Conservation (phyloP, 1,139 yeast species). For the Scheffersomyces cryptocercus region DNA sequence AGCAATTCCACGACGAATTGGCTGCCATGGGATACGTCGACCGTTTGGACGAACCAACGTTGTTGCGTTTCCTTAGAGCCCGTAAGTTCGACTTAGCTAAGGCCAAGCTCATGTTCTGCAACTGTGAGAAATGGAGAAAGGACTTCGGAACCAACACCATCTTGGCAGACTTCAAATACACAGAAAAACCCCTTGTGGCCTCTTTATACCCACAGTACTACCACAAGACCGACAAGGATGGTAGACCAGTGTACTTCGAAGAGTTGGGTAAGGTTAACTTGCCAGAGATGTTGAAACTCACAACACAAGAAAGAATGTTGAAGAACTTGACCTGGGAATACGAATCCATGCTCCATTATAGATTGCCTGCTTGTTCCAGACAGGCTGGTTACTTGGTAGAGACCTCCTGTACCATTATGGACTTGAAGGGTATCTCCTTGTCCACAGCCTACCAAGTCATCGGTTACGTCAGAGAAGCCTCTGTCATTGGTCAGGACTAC, state of each 20-base stretch:
- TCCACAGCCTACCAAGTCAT: slow-evolving; percentile 83
- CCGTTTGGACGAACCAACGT: slow-evolving; percentile 85
- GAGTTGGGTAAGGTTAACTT: slow-evolving; percentile 90
- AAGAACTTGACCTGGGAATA: slow-evolving; percentile 97
- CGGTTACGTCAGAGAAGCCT: slow-evolving; percentile 88
- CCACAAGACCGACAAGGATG: slow-evolving; percentile 95
- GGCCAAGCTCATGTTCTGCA: slow-evolving; percentile 79
- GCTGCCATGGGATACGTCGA: slow-evolving; percentile 64
- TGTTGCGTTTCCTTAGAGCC: slow-evolving; percentile 90
- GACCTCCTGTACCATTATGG: slow-evolving; percentile 95
- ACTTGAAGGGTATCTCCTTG: slow-evolving; percentile 89
- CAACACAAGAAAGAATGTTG: slow-evolving; percentile 95
- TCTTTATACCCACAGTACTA: slow-evolving; percentile 93
- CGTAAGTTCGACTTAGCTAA: slow-evolving; percentile 85
- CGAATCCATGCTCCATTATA: slow-evolving; percentile 78
- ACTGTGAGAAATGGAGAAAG: slow-evolving; percentile 90
- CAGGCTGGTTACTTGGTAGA: slow-evolving; percentile 75
- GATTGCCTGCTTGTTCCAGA: slow-evolving; percentile 95
- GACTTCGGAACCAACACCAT: slow-evolving; percentile 87
- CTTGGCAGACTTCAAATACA: slow-evolving; percentile 81
- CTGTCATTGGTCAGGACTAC: slow-evolving; percentile 91
- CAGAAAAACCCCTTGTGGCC: slow-evolving; percentile 88
- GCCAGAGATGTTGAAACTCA: slow-evolving; percentile 87
- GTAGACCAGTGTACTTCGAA: slow-evolving; percentile 93
- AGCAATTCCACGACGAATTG: slow-evolving; percentile 58